phyloP scores from a whole-genome alignment of 495 filamentous ascomycete genomes.

The Talaromyces liani region DNA sequence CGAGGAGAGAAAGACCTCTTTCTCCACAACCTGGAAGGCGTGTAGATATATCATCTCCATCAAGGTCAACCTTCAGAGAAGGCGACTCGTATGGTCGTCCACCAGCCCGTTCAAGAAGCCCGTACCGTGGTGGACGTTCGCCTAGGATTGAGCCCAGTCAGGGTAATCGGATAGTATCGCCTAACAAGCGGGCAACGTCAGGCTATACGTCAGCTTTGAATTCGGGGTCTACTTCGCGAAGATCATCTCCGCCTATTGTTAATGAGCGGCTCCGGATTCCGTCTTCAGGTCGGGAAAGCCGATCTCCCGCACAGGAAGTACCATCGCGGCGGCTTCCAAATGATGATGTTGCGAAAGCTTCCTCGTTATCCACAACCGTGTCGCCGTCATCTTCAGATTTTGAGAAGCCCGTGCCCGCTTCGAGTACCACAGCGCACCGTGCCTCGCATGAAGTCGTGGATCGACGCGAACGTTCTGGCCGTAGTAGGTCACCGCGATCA shows the following conservation, averaged over 20 bases:
- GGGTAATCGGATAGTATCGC: slow-evolving; percentile 23
- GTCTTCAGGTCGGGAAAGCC: slow-evolving; percentile 15
- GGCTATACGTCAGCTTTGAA: slow-evolving; percentile 22
- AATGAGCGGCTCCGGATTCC: slow-evolving; percentile 18
- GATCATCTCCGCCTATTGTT: slow-evolving; percentile 27
- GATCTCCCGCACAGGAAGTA: slow-evolving; percentile 19
- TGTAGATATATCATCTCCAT: slow-evolving; percentile 23
- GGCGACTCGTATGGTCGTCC: slow-evolving; percentile 4
- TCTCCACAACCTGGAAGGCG: slow-evolving; percentile 15
- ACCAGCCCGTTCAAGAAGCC: slow-evolving; percentile 18
- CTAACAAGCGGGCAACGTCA: slow-evolving; percentile 18
- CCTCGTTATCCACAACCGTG: not conserved
- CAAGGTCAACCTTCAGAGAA: slow-evolving; percentile 19
- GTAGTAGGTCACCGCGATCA: not conserved
- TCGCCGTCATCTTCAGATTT: not conserved
- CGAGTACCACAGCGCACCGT: not conserved
- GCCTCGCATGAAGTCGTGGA: not conserved
- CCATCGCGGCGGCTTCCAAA: slow-evolving; percentile 1
- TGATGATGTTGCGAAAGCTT: slow-evolving; percentile 1
- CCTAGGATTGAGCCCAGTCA: slow-evolving; percentile 5
- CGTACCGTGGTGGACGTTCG: slow-evolving; percentile 15
- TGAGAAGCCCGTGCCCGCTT: not conserved
- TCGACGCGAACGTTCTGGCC: not conserved
- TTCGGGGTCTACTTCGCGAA: slow-evolving; percentile 33
- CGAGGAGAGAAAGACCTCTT: slow-evolving; percentile 17